Evolutionary conservation across 2,329 filamentous ascomycete species (phyloP), one percentile per base, ranked within the genome.

Genomic region (Phialophora expanda): DNA sequence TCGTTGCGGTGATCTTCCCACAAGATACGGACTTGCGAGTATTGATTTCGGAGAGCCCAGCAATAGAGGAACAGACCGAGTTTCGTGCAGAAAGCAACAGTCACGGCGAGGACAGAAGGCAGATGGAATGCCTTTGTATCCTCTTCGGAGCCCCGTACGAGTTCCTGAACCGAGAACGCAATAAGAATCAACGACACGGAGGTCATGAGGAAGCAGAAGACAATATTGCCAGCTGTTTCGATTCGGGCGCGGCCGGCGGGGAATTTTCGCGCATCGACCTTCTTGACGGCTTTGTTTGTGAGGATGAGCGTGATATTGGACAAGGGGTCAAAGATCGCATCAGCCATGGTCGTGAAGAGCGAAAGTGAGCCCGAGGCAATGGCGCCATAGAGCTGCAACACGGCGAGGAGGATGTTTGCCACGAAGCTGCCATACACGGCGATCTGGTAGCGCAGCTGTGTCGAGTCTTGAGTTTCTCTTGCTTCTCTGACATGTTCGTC

Each of bases 1-100:
- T 99, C 95, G 75, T 99, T 99, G 68, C 95, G 89, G 80, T 99
- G 95, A 75, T 98, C 94, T 78, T 96, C 91, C 93, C 93, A 97
- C 14, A 98, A 82, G 75, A 97, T 97, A 64, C 90, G 87, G 69
- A 97, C 88, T 78, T 97, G 93, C 67, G 88, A 92, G 82, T 98
- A 97, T 74, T 92, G 91, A 80, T 97, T 89, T 71, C 94, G 89
- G 73, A 98, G 80, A 4, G 91, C 87, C 87, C 90, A 98, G 80
- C 95, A 98, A 82, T 97, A 98, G 28, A 96, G 73, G 78, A 97
- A 98, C 0, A 98, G 84, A 4, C 73, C 74, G 17, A 98, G 81
- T 76, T 99, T 98, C 24, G 93, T 97, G 32, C 77, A 79, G 75
- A 98, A 97, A 8, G 95, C 95, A 58, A 92, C 85, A 46, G 84